These are phyloP conservation scores for Boletus rubescentipes DNA, from an alignment of 768 basidiomycete genomes.

Conservation along the genomic window DNA sequence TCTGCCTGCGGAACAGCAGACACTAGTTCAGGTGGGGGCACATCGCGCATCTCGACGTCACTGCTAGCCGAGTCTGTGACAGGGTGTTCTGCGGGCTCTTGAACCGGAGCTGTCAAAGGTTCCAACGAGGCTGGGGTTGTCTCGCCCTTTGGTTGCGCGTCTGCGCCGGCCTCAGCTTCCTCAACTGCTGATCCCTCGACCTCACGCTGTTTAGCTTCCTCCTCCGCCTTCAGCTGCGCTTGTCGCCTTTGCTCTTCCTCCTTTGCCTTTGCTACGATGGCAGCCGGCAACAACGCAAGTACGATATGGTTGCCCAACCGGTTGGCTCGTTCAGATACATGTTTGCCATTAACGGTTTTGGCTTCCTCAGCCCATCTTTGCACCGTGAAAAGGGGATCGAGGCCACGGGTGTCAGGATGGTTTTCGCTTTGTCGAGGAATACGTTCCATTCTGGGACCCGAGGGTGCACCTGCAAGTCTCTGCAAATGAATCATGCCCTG, in stretches of 20 bases:
- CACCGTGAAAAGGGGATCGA: constrained; percentile 76
- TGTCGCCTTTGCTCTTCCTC: constrained; percentile 39
- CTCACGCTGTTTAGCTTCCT: constrained; percentile 40
- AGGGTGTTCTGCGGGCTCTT: constrained; percentile 20
- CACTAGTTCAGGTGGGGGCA: constrained; percentile 20
- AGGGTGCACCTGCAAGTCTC: constrained; percentile 45
- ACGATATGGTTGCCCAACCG: constrained; percentile 72
- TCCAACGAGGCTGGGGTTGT: constrained; percentile 13
- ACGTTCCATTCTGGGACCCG: constrained; percentile 64
- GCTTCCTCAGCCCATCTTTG: constrained; percentile 91
- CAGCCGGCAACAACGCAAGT: constrained; percentile 76
- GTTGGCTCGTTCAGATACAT: constrained; percentile 61
- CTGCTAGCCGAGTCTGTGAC: constrained; percentile 32
- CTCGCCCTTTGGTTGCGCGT: constrained; percentile 14
- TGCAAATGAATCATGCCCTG: constrained; percentile 50
- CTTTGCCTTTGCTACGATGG: constrained; percentile 54
- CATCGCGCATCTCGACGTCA: constrained; percentile 56
- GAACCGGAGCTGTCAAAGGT: constrained; percentile 4
- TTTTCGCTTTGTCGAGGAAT: constrained; percentile 45
- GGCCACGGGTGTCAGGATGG: constrained; percentile 45
- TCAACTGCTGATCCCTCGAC: constrained; percentile 33
- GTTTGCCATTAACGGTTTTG: constrained; percentile 76
- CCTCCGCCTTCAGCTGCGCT: constrained; percentile 57
- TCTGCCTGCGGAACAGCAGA: constrained; percentile 17
- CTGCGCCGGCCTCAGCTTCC: constrained; percentile 25